Conservation (phyloP, 208 protist species). For the Trypanosoma scelopori region DNA sequence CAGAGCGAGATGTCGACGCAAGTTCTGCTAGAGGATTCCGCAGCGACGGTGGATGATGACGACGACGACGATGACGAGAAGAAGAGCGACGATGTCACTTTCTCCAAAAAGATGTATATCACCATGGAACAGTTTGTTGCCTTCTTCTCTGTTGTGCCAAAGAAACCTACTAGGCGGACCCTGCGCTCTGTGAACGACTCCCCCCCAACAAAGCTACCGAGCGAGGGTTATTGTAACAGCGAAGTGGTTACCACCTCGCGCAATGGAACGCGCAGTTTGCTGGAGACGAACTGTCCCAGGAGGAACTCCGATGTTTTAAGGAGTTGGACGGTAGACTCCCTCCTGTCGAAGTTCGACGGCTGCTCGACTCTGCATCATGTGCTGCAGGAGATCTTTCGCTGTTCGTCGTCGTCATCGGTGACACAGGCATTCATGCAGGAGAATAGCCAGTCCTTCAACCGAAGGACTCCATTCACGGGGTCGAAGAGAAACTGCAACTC, state of each 20-base stretch:
- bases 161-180: not conserved
- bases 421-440: not conserved
- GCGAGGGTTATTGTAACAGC: not conserved
- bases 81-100: slow-evolving; percentile 3
- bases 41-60: not conserved
- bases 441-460: too few relatives aligned
- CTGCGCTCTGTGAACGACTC: not conserved
- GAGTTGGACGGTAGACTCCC: slow-evolving; percentile 1
- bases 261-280: not conserved
- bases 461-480: too few relatives aligned
- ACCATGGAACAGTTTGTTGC: slow-evolving; percentile 45
- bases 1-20: not conserved
- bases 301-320: not conserved
- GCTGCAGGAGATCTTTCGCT: not conserved
- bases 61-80: not conserved
- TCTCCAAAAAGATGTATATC: slow-evolving; percentile 31
- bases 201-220: not conserved
- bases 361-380: slow-evolving; percentile 10
- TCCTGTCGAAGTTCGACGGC: not conserved
- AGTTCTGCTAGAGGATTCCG: too few relatives aligned
- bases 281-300: not conserved
- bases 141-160: slow-evolving; percentile 40
- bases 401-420: not conserved
- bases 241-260: not conserved
- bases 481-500: too few relatives aligned